Evolutionary conservation across 179 eudicot species (phyloP).

Genomic region (Corrigiola litoralis): DNA sequence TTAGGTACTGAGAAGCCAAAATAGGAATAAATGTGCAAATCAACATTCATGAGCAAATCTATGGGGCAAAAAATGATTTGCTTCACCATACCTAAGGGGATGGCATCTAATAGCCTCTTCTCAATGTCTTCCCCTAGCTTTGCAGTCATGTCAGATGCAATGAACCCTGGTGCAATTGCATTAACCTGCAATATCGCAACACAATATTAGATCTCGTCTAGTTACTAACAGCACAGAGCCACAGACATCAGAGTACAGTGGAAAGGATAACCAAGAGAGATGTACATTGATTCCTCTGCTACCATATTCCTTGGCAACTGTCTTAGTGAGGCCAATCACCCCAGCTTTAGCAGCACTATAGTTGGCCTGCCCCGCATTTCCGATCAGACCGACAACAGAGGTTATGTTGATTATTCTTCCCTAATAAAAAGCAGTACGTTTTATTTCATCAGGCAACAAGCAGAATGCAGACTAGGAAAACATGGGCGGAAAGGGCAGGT

Average conservation of each 20-base stretch:
- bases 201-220: neutral
- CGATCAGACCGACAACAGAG: constrained; percentile 85
- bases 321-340: constrained; percentile 80
- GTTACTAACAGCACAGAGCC: neutral
- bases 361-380: constrained; percentile 93
- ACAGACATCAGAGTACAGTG: neutral
- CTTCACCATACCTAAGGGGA: constrained; percentile 63
- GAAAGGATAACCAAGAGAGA: constrained; percentile 9
- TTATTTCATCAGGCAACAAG: constrained; percentile 10
- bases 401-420: constrained; percentile 91
- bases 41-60: neutral
- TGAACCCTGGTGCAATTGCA: constrained; percentile 96
- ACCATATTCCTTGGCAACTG: constrained; percentile 85
- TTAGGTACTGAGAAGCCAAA: neutral
- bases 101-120: constrained; percentile 62
- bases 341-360: constrained; percentile 98
- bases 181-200: constrained; percentile 51
- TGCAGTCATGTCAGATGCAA: constrained; percentile 95
- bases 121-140: constrained; percentile 70
- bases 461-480: constrained; percentile 1
- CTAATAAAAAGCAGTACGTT: constrained; percentile 30
- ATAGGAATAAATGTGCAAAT: neutral
- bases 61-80: neutral
- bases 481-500: neutral
- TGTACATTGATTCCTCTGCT: constrained; percentile 80